A percentile compares a stretch with the other conserved stretches of the same genome.
These are phyloP conservation scores for Austropuccinia psidii DNA, from an alignment of 1,284 basidiomycete genomes.

Conservation along the genomic window DNA sequence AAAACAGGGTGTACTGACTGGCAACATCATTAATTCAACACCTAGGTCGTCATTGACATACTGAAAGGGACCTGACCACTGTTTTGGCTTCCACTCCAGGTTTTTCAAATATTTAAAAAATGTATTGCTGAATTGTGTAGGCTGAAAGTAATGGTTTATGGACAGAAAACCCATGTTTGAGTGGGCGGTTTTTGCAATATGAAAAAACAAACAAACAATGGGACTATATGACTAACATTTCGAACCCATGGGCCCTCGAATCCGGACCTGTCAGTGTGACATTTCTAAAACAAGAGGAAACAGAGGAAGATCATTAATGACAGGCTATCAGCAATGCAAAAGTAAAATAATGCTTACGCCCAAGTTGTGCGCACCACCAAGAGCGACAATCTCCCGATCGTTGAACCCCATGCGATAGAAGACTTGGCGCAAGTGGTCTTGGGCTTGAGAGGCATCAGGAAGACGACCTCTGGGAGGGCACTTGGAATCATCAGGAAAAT, in stretches of 20 bases:
- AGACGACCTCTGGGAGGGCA: constrained; percentile 50
- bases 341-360: constrained; percentile 46
- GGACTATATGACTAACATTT: constrained; percentile 22
- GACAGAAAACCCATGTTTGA: constrained; percentile 2
- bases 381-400: constrained; percentile 55
- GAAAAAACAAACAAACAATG: background rate
- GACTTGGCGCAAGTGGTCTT: constrained; percentile 52
- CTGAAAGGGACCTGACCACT: constrained; percentile 54
- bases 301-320: background rate
- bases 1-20: constrained; percentile 48
- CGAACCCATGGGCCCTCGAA: constrained; percentile 49
- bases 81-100: constrained; percentile 52
- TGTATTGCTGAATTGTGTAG: constrained; percentile 53
- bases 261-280: constrained; percentile 51
- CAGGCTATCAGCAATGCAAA: constrained; percentile 42
- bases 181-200: background rate
- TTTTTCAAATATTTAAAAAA: constrained; percentile 50
- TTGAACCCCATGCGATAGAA: constrained; percentile 55
- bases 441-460: constrained; percentile 52
- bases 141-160: constrained; percentile 49
- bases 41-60: constrained; percentile 50
- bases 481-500: constrained; percentile 49
- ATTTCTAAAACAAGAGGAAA: constrained; percentile 40
- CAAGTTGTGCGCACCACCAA: constrained; percentile 54
- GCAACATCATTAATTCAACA: constrained; percentile 55